Conservation (phyloP, 768 basidiomycete genomes). For the Panus rudis region DNA sequence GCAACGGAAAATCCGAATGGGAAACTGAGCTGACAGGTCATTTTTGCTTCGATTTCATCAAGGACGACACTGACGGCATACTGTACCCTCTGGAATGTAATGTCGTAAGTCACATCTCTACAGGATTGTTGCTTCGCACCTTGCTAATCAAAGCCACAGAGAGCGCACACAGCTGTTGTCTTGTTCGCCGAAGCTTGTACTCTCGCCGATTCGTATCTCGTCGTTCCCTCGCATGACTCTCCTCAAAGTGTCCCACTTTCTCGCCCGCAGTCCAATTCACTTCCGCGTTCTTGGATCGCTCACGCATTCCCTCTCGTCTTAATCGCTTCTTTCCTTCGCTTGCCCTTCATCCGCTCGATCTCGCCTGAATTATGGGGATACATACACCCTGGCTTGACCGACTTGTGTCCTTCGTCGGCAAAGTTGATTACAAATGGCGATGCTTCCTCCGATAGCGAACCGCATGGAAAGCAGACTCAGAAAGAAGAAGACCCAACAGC, state of each 20-base stretch:
- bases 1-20: not conserved
- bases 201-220: slow-evolving; percentile 7
- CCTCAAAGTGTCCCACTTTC: not conserved
- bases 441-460: too few relatives aligned
- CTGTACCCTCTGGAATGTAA: slow-evolving; percentile 10
- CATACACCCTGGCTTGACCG: not conserved
- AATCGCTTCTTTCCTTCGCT: not conserved
- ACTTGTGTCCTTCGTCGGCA: not conserved
- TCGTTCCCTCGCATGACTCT: too few relatives aligned
- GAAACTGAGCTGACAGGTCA: slow-evolving; percentile 8
- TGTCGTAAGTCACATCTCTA: slow-evolving; percentile 5
- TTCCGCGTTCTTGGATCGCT: slow-evolving; percentile 5
- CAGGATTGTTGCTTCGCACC: not conserved
- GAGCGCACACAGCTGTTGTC: slow-evolving; percentile 9
- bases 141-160: not conserved
- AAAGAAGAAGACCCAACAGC: slow-evolving; percentile 7
- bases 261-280: not conserved
- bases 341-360: not conserved
- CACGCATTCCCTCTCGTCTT: slow-evolving; percentile 6
- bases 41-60: slow-evolving; percentile 14
- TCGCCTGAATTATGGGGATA: not conserved
- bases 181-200: slow-evolving; percentile 5
- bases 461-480: too few relatives aligned
- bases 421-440: too few relatives aligned
- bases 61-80: slow-evolving; percentile 1